Base-by-base conservation (phyloP, 2,329 filamentous ascomycete genomes). In the Phyllosticta citrichinensis region DNA sequence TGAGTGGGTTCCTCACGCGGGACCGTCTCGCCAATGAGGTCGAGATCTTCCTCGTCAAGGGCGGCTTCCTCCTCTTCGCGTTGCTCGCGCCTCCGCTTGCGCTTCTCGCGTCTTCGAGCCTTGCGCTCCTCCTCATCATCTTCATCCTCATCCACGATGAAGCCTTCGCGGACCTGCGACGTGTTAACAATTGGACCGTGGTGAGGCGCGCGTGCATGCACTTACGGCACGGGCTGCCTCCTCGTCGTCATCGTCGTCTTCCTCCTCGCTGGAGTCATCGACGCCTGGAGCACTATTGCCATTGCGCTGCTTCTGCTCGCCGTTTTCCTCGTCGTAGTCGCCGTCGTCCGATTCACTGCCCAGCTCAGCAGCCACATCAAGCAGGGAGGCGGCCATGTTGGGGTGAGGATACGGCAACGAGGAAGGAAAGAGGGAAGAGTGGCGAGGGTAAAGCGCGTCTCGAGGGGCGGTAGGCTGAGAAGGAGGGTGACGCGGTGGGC, bases 41-140 rank as follows among this genome's bases (percentile, higher is more conserved):
- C 94, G 62, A 99, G 76, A 80, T 99, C 94, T 73, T 99, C 94
- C 66, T 97, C 93, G 67, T 97, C 94, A 9, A 99, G 83, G 63
- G 79, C 80, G 63, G 90, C 89, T 63, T 93, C 91, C 70, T 96
- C 91, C 64, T 90, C 86, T 69, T 90, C 89, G 61, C 89, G 87
- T 71, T 95, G 88, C 63, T 85, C 82, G 52, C 83, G 76, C 69
- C 90, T 86, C 66, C 90, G 87, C 78, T 94, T 96, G 74, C 85
- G 84, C 70, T 86, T 85, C 73, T 88, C 87, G 65, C 84, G 82
- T 67, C 79, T 74, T 62, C 76, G 75, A 64, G 84, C 64, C 58
- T 58, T 83, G 66, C 82, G 83, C 58, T 81, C 87, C 58, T 87
- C 83, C 33, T 86, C 85, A 56, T 86, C 83, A 55, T 87, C 88